A percentile compares a stretch with the other conserved stretches of the same genome.
phyloP scores from a whole-genome alignment of 2,329 filamentous ascomycete species.

The Xylariaceae sp. region DNA sequence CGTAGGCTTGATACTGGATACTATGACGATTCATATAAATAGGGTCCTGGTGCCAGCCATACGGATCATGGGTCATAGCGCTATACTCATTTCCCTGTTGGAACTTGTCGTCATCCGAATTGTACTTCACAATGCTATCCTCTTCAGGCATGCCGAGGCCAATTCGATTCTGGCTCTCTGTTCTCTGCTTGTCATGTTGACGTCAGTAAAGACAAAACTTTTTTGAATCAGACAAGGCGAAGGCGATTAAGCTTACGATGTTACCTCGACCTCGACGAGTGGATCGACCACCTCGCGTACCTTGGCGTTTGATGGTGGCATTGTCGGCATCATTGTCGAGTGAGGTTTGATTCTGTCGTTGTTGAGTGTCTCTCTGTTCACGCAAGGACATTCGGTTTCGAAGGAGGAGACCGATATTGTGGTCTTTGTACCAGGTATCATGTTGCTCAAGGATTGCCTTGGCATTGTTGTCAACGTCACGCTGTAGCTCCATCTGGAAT shows the following conservation, averaged over 20 bases:
- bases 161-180: background rate
- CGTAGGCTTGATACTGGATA: slow-evolving; percentile 14
- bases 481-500: slow-evolving; percentile 73
- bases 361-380: slow-evolving; percentile 51
- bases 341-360: slow-evolving; percentile 25
- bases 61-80: background rate
- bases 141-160: slow-evolving; percentile 1
- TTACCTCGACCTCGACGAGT: slow-evolving; percentile 20
- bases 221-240: background rate
- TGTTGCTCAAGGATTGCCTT: slow-evolving; percentile 59
- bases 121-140: slow-evolving; percentile 20
- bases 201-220: background rate
- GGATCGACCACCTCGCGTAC: slow-evolving; percentile 13
- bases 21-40: background rate
- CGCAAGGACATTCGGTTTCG: slow-evolving; percentile 72
- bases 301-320: slow-evolving; percentile 23
- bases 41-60: slow-evolving; percentile 11
- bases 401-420: slow-evolving; percentile 67
- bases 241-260: slow-evolving; percentile 17
- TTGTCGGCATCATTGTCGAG: slow-evolving; percentile 23
- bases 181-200: slow-evolving; percentile 4
- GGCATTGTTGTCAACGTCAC: slow-evolving; percentile 62
- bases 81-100: slow-evolving; percentile 11
- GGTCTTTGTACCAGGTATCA: slow-evolving; percentile 69
- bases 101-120: slow-evolving; percentile 19